A percentile compares a stretch with the other conserved stretches of the same genome.
Evolutionary conservation across 2,329 filamentous ascomycete genomes (phyloP).

Genomic region (Elsinoe fawcettii): DNA sequence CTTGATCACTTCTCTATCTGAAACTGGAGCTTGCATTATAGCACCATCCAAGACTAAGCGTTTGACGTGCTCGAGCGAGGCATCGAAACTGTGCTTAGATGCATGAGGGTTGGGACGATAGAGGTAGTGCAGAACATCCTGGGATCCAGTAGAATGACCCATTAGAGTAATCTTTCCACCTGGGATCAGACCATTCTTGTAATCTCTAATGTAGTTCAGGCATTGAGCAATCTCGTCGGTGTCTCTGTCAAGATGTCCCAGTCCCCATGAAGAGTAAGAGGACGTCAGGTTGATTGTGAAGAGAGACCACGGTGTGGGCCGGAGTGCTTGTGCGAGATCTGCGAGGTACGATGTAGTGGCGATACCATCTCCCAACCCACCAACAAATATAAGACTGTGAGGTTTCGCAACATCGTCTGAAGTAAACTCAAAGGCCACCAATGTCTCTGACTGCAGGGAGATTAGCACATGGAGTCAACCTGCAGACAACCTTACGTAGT

Average conservation of each 20-base stretch:
- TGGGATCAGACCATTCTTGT: no score
- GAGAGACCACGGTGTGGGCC: constrained; percentile 22
- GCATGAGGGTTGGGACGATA: constrained; percentile 21
- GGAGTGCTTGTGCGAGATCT: constrained; percentile 21
- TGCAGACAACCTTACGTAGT: constrained; percentile 21
- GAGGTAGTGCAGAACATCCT: constrained; percentile 23
- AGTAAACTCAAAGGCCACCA: no score
- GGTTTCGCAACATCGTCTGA: constrained; percentile 21
- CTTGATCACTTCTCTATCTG: constrained; percentile 21
- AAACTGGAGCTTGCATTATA: constrained; percentile 24
- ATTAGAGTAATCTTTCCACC: no score
- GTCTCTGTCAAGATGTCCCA: constrained; percentile 33
- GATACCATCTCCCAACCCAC: constrained; percentile 24
- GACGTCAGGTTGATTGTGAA: constrained; percentile 22
- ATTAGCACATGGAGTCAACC: no score
- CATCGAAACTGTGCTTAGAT: constrained; percentile 18
- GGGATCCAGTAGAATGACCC: constrained; percentile 21
- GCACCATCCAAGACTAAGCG: constrained; percentile 21
- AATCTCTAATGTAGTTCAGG: no score
- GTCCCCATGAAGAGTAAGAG: constrained; percentile 31
- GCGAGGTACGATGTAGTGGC: constrained; percentile 23
- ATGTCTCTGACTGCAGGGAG: no score
- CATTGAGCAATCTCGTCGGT: constrained; percentile 26
- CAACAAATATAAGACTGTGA: constrained; percentile 24
- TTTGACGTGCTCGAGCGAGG: constrained; percentile 18